Evolutionary conservation across 2,329 filamentous ascomycete species (phyloP), one percentile per base, ranked within the genome.

Genomic region (Cercospora sp.): DNA sequence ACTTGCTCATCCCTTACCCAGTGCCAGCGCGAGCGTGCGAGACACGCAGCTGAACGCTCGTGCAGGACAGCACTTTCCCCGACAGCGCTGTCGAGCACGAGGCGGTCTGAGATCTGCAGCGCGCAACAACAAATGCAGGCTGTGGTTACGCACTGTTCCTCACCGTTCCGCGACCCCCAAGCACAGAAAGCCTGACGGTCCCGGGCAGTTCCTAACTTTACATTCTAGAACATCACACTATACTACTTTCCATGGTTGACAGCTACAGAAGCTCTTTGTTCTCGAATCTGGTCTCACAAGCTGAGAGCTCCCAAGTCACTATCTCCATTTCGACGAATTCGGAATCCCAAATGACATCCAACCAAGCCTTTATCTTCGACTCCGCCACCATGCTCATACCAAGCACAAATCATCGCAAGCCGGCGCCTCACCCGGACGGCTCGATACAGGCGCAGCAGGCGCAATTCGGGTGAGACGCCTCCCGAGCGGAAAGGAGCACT

Each of bases 401-500:
- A 40, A 40, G 37, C 37, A 32, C 32, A 21, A 49, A 16, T 18
- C 30, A 32, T 58, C 13, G 26, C 53, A 58, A 30, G 13, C 26
- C 43, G 43, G 24, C 43, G 43, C 43, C 43, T 49, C 43, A 49
- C 18, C 43, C 43, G 43, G 6, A 43, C 13, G 37, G 9, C 32
- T 34, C 32, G 32, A 34, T 34, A 34, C 32, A 34, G 32, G 32
- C 32, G 32, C 32, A 51, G 1, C 26, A 58, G 30, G 53, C 30
- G 53, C 24, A 30, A n/a, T n/a, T 58, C 57, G 34, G 57, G 28
- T 34, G 28, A 28, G 30, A 59, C 30, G 57, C 57, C 57, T 59
- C 28, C 57, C 57, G 57, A 59, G 57, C 57, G 57, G 57, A 34
- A 59, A 34, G 57, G 30, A 59, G n/a, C 24, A 59, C 28, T 59